These are phyloP conservation scores for Dendrobium catenatum DNA, from an alignment of 106 monocot genomes.

Conservation along the genomic window DNA sequence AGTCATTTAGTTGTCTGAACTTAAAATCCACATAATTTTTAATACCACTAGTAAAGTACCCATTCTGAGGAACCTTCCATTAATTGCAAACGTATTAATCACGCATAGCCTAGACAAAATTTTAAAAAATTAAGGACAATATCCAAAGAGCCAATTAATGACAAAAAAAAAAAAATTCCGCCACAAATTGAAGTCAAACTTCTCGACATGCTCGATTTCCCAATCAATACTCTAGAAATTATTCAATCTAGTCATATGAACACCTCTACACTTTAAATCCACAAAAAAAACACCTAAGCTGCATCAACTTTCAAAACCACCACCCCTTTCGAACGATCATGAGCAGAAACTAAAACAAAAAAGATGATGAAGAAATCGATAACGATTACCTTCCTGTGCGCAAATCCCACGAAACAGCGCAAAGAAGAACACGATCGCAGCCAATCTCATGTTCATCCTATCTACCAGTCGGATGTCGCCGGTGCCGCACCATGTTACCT, in stretches of 20 bases:
- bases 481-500: neutral
- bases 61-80: neutral
- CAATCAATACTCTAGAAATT: neutral
- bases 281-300: neutral
- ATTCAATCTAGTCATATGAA: neutral
- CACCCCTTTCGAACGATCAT: neutral
- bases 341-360: neutral
- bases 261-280: neutral
- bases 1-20: neutral
- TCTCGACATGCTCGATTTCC: neutral
- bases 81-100: neutral
- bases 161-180: neutral
- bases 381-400: conserved; percentile 1
- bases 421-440: neutral
- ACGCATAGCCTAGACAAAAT: neutral
- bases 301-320: neutral
- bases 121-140: neutral
- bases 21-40: neutral
- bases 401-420: conserved; percentile 1
- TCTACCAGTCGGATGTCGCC: neutral
- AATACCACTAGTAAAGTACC: neutral
- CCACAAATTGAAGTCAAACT: neutral
- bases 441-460: conserved; percentile 9
- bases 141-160: neutral
- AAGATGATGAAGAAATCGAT: neutral